Conservation (phyloP, 2,329 filamentous ascomycete species). For the Pyricularia sp. region DNA sequence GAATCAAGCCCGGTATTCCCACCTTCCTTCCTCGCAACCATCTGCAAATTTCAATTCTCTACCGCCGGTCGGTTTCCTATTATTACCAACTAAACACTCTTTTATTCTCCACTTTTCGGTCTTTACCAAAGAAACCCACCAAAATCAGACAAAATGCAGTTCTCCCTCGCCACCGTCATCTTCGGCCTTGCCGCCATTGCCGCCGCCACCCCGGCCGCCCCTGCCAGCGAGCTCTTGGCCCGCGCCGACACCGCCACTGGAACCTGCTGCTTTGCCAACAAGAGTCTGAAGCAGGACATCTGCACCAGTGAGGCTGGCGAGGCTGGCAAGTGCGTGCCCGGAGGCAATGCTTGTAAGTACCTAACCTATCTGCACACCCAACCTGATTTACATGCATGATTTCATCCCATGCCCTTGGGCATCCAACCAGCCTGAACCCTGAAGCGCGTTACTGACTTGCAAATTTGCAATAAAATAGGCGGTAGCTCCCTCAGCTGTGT, state of each 20-base stretch:
- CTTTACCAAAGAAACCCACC: not conserved
- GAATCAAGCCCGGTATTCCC: not conserved
- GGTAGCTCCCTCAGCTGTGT: not conserved
- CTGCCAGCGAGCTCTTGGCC: not conserved
- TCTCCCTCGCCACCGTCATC: constrained; percentile 2
- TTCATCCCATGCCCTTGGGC: no score
- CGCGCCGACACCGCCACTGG: not conserved
- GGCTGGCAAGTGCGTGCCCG: constrained; percentile 3
- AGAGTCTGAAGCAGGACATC: not conserved
- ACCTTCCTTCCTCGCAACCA: not conserved
- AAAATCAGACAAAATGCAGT: not conserved
- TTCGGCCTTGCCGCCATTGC: constrained; percentile 1
- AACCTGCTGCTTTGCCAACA: constrained; percentile 2
- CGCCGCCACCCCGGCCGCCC: not conserved
- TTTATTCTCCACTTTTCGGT: not conserved
- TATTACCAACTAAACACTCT: not conserved
- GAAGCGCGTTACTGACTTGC: no score
- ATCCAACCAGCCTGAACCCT: no score
- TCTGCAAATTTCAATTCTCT: constrained; percentile 1
- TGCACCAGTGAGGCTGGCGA: not conserved
- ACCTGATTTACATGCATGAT: no score
- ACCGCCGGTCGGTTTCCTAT: constrained; percentile 3
- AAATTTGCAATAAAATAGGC: not conserved
- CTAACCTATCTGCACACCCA: not conserved
- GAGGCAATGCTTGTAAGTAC: constrained; percentile 1